Evolutionary conservation across 1,284 basidiomycete genomes (phyloP).

Genomic region (Schizopora paradoxa): DNA sequence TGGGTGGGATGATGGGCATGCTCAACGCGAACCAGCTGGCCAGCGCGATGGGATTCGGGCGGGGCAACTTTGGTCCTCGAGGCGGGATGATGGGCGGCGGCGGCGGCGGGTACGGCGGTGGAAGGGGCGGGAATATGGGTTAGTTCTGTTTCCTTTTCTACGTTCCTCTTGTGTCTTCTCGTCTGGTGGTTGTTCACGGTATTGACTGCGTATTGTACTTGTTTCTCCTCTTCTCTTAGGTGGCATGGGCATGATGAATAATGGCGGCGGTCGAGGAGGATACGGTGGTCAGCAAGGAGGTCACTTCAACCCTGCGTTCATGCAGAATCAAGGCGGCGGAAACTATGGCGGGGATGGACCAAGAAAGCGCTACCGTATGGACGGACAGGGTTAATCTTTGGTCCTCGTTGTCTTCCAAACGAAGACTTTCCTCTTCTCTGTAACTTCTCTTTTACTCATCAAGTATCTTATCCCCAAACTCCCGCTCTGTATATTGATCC

Average conservation of each 20-base stretch:
- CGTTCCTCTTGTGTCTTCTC: conserved; percentile 18
- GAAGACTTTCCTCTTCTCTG: too few species aligned
- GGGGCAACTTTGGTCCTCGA: conserved; percentile 50
- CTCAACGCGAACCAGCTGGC: conserved; percentile 32
- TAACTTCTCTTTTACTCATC: too few species aligned
- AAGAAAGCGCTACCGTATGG: conserved; percentile 48
- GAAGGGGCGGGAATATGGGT: conserved; percentile 59
- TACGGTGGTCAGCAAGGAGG: conserved; percentile 43
- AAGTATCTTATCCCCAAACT: too few species aligned
- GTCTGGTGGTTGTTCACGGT: conserved; percentile 15
- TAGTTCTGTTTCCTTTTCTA: conserved; percentile 49
- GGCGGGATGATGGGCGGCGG: conserved; percentile 50
- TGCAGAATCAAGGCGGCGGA: conserved; percentile 41
- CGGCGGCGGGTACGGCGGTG: conserved; percentile 22
- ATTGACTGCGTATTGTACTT: conserved; percentile 28
- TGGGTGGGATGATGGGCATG: conserved; percentile 32
- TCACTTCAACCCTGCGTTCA: conserved; percentile 71
- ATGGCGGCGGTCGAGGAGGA: conserved; percentile 40
- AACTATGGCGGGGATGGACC: conserved; percentile 44
- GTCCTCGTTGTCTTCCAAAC: not conserved
- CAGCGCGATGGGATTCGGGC: conserved; percentile 35
- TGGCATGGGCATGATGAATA: conserved; percentile 50
- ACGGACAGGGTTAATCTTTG: conserved; percentile 33
- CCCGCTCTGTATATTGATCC: too few species aligned
- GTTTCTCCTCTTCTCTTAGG: conserved; percentile 44